Evolutionary conservation across 2,329 filamentous ascomycete genomes (phyloP).

Genomic region (Fusarium drepaniforme): DNA sequence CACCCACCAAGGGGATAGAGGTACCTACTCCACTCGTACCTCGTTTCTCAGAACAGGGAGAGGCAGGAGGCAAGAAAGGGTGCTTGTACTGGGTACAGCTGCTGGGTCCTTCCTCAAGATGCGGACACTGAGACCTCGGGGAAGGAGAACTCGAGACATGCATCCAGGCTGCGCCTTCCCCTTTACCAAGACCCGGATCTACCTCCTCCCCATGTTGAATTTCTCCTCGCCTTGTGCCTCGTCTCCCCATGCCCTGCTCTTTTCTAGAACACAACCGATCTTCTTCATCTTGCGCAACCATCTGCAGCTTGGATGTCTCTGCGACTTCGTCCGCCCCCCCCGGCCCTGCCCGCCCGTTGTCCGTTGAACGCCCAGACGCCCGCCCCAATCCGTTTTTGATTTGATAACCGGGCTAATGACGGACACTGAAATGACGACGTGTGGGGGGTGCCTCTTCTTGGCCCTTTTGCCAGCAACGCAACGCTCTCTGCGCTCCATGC

Average conservation of each 20-base stretch:
- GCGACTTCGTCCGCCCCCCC: conserved; percentile 15
- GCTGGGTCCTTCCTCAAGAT: conserved; percentile 6
- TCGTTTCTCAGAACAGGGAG: conserved; percentile 4
- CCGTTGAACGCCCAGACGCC: conserved; percentile 40
- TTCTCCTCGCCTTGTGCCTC: neutral
- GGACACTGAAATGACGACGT: conserved; percentile 45
- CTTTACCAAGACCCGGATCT: conserved; percentile 1
- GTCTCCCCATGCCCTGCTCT: neutral
- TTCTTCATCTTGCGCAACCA: conserved; percentile 5
- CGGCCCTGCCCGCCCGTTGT: conserved; percentile 37
- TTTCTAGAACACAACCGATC: conserved; percentile 8
- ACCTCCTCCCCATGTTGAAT: neutral
- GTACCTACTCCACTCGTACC: conserved; percentile 32
- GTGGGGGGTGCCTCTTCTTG: conserved; percentile 43
- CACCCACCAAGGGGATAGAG: conserved; percentile 24
- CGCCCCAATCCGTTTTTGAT: conserved; percentile 41
- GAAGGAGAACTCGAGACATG: conserved; percentile 22
- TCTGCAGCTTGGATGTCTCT: conserved; percentile 10
- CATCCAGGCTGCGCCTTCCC: conserved; percentile 15
- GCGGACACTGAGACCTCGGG: conserved; percentile 11
- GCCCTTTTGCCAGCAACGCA: conserved; percentile 37
- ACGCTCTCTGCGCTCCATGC: conserved; percentile 6
- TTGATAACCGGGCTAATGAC: conserved; percentile 45
- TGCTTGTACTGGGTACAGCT: conserved; percentile 13
- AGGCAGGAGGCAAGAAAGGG: conserved; percentile 16